phyloP scores from a whole-genome alignment of 108 stramenopile genomes.

The Chaetoceros tenuissimus region DNA sequence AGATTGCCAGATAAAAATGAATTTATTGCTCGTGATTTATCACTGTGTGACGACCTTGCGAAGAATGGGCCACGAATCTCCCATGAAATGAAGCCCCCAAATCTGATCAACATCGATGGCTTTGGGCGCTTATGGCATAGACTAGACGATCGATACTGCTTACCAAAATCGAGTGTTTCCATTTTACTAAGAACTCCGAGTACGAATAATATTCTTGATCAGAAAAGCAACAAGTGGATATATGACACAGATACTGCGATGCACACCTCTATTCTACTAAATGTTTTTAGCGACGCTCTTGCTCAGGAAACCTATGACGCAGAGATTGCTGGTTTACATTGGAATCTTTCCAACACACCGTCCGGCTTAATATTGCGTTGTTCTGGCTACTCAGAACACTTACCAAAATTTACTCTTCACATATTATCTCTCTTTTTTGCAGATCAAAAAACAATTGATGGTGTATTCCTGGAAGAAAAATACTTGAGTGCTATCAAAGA shows the following conservation, averaged over 20 bases:
- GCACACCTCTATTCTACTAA: conserved; percentile 40
- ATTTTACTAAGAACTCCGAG: conserved; percentile 55
- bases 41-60: conserved; percentile 60
- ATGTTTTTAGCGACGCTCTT: conserved; percentile 56
- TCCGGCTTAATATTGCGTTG: conserved; percentile 55
- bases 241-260: conserved; percentile 38
- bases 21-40: conserved; percentile 67
- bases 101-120: conserved; percentile 36
- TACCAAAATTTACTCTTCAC: conserved; percentile 52
- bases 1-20: conserved; percentile 53
- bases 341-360: conserved; percentile 51
- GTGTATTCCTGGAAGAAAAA: conserved; percentile 34
- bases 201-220: conserved; percentile 21
- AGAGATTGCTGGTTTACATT: conserved; percentile 57
- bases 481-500: conserved; percentile 58
- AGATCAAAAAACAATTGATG: not conserved
- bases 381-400: conserved; percentile 70
- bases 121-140: conserved; percentile 70
- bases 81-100: conserved; percentile 66
- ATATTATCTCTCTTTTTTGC: conserved; percentile 31
- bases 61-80: conserved; percentile 57
- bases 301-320: conserved; percentile 84
- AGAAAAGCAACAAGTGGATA: conserved; percentile 23
- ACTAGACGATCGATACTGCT: conserved; percentile 78
- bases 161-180: conserved; percentile 58